A percentile compares a stretch with the other conserved stretches of the same genome.
These are phyloP conservation scores for Hanseniaspora singularis DNA, from an alignment of 805 yeast species.

Conservation along the genomic window DNA sequence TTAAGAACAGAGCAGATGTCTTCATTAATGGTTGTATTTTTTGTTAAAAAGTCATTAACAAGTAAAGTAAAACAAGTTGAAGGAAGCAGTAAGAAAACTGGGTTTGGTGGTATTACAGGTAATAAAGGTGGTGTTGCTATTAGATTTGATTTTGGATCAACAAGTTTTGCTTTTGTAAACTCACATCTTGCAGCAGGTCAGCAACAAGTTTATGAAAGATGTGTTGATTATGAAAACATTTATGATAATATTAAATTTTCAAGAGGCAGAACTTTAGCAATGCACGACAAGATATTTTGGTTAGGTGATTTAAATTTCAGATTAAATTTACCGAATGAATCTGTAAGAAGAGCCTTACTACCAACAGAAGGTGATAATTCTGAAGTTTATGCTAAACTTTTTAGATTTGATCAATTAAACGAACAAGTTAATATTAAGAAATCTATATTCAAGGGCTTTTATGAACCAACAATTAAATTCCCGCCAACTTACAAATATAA, in stretches of 20 bases:
- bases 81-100: constrained; percentile 92
- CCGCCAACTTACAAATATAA: constrained; percentile 89
- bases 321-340: constrained; percentile 57
- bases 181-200: constrained; percentile 93
- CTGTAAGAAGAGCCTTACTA: constrained; percentile 47
- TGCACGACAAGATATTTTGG: constrained; percentile 86
- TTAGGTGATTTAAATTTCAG: constrained; percentile 90
- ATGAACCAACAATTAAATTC: constrained; percentile 65
- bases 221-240: constrained; percentile 68
- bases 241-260: constrained; percentile 66
- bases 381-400: constrained; percentile 33
- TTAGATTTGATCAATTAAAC: constrained; percentile 66
- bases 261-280: constrained; percentile 60
- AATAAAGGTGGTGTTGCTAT: constrained; percentile 95
- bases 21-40: constrained; percentile 51
- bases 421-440: constrained; percentile 53
- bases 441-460: constrained; percentile 60
- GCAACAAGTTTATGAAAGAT: constrained; percentile 68
- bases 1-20: constrained; percentile 67
- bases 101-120: constrained; percentile 93
- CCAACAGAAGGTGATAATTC: constrained; percentile 29
- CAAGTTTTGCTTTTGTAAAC: constrained; percentile 72
- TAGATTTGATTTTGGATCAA: constrained; percentile 67
- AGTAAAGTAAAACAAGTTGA: constrained; percentile 64
- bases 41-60: constrained; percentile 41